phyloP scores from a whole-genome alignment of 306 rosid species.

The Cucumis sativus region DNA sequence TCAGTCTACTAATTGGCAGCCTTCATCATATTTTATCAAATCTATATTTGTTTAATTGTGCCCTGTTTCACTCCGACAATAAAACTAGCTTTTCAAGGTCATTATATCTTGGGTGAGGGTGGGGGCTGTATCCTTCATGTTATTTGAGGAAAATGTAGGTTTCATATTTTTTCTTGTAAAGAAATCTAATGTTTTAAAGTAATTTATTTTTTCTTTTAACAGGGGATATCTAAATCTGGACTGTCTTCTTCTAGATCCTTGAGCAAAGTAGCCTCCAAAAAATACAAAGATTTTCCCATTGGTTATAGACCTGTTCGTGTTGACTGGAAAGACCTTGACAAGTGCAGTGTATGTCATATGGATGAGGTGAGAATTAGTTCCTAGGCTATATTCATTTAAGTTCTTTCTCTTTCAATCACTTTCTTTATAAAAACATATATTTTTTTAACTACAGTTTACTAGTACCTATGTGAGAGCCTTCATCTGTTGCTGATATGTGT shows the following conservation, averaged over 20 bases:
- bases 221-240: slow-evolving; percentile 62
- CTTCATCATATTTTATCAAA: background rate
- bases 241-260: slow-evolving; percentile 41
- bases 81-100: background rate
- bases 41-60: background rate
- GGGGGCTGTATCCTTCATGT: background rate
- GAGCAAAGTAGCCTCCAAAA: slow-evolving; percentile 53
- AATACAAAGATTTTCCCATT: slow-evolving; percentile 40
- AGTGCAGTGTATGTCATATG: slow-evolving; percentile 98
- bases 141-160: background rate
- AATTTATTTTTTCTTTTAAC: slow-evolving; percentile 17
- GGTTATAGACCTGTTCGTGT: slow-evolving; percentile 97
- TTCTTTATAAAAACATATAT: background rate
- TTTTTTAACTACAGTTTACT: background rate
- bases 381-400: background rate
- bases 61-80: background rate
- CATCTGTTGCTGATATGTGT: background rate
- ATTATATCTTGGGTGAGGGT: background rate
- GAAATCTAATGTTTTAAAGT: background rate
- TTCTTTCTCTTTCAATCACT: background rate
- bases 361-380: slow-evolving; percentile 61
- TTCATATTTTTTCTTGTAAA: background rate
- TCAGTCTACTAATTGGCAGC: background rate
- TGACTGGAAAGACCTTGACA: slow-evolving; percentile 97
- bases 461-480: background rate